Percentiles rank a stretch among this genome's conserved stretches.
Evolutionary conservation across 345 rosid species (phyloP).

Genomic region (Jatropha curcas): DNA sequence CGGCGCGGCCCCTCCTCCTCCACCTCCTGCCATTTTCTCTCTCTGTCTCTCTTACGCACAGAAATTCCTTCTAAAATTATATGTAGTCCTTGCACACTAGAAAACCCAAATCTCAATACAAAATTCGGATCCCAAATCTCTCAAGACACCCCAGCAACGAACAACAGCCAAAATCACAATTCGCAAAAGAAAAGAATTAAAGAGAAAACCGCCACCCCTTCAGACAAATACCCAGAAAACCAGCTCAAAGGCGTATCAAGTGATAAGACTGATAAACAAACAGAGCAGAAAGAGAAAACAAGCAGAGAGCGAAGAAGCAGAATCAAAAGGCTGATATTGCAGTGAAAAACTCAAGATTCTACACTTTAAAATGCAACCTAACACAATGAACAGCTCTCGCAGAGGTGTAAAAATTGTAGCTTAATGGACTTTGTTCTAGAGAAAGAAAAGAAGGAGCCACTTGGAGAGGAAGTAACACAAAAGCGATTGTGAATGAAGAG

Average conservation of each 20-base stretch:
- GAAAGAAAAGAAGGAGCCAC: slow-evolving; percentile 18
- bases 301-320: slow-evolving; percentile 5
- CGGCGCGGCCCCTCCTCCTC: slow-evolving; percentile 64
- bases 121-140: slow-evolving; percentile 23
- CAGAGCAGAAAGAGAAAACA: background rate
- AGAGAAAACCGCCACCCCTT: background rate
- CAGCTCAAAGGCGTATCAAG: background rate
- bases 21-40: slow-evolving; percentile 52
- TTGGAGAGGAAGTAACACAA: slow-evolving; percentile 28
- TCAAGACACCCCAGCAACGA: slow-evolving; percentile 21
- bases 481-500: slow-evolving; percentile 22
- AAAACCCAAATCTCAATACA: slow-evolving; percentile 34
- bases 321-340: slow-evolving; percentile 28
- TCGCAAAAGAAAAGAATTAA: slow-evolving; percentile 13
- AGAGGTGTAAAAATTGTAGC: background rate
- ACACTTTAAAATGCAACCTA: background rate
- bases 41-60: slow-evolving; percentile 11
- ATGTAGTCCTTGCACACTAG: slow-evolving; percentile 1
- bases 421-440: slow-evolving; percentile 5
- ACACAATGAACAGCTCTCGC: background rate
- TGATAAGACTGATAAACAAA: background rate
- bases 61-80: slow-evolving; percentile 10
- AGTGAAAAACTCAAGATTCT: slow-evolving; percentile 13
- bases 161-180: slow-evolving; percentile 13
- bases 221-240: slow-evolving; percentile 8